Conservation (phyloP, 306 rosid species). For the Casuarina cunninghamiana region DNA sequence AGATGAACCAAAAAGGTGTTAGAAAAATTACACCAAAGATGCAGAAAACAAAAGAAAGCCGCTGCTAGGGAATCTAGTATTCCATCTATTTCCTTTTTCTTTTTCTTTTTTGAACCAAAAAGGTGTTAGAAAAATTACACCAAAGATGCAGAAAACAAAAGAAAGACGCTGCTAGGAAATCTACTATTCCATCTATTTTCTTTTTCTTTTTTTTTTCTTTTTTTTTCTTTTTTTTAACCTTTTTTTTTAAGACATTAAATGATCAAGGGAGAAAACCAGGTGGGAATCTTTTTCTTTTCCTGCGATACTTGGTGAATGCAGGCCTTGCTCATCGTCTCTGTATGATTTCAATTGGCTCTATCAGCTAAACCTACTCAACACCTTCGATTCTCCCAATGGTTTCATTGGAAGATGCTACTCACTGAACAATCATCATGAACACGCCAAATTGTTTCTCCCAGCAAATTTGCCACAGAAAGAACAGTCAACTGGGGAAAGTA, state of each 20-base stretch:
- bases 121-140: not conserved
- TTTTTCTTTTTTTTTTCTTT: too few species aligned
- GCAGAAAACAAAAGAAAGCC: not conserved
- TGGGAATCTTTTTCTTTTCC: not conserved
- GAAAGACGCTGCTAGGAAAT: not conserved
- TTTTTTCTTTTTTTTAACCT: too few species aligned
- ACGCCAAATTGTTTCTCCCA: slow-evolving; percentile 99
- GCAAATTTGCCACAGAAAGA: slow-evolving; percentile 83
- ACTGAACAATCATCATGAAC: slow-evolving; percentile 86
- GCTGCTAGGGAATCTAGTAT: not conserved
- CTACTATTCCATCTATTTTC: not conserved
- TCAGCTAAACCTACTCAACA: not conserved
- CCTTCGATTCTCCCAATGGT: not conserved
- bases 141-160: not conserved
- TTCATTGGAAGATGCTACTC: slow-evolving; percentile 82
- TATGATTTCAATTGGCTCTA: not conserved
- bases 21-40: not conserved
- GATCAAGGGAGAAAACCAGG: not conserved
- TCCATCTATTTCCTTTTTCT: not conserved
- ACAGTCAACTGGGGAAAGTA: slow-evolving; percentile 91
- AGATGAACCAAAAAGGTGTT: not conserved
- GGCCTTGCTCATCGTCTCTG: not conserved
- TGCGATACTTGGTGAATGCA: not conserved
- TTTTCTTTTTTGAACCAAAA: too few species aligned
- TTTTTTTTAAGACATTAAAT: not conserved